Conservation (phyloP, 495 filamentous ascomycete genomes). For the Tuber melanosporum region DNA sequence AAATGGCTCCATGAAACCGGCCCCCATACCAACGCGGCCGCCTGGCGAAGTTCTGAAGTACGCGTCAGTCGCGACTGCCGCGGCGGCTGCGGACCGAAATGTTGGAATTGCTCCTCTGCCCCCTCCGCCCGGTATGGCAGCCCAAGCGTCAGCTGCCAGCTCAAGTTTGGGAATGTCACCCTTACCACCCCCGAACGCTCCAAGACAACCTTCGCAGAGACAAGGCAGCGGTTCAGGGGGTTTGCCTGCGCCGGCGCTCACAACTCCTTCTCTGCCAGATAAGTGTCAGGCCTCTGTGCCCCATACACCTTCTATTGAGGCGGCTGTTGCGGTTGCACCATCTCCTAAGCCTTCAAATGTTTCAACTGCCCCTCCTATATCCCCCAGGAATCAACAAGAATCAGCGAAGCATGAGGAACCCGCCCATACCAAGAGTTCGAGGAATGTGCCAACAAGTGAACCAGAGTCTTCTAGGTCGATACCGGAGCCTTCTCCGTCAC, state of each 20-base stretch:
- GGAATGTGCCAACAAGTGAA: slow-evolving; percentile 22
- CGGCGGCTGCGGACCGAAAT: slow-evolving; percentile 83
- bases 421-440: slow-evolving; percentile 27
- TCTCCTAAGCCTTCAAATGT: slow-evolving; percentile 31
- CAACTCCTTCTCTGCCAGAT: slow-evolving; percentile 21
- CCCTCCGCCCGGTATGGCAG: slow-evolving; percentile 64
- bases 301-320: slow-evolving; percentile 33
- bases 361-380: slow-evolving; percentile 20
- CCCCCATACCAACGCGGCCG: slow-evolving; percentile 72
- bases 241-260: slow-evolving; percentile 19
- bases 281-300: slow-evolving; percentile 22
- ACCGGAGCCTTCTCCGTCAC: slow-evolving; percentile 43
- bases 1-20: slow-evolving; percentile 72
- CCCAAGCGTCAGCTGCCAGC: slow-evolving; percentile 31
- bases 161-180: slow-evolving; percentile 46
- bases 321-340: slow-evolving; percentile 15
- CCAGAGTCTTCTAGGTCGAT: slow-evolving; percentile 21
- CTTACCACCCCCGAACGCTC: slow-evolving; percentile 45
- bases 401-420: slow-evolving; percentile 43
- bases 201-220: slow-evolving; percentile 33
- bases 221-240: slow-evolving; percentile 30
- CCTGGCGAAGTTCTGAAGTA: slow-evolving; percentile 91
- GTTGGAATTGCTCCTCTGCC: slow-evolving; percentile 90
- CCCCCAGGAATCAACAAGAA: slow-evolving; percentile 31
- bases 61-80: slow-evolving; percentile 90